Percentiles rank a stretch among this genome's conserved stretches.
These are phyloP conservation scores for Quercus variabilis DNA, from an alignment of 306 rosid species.

Conservation along the genomic window DNA sequence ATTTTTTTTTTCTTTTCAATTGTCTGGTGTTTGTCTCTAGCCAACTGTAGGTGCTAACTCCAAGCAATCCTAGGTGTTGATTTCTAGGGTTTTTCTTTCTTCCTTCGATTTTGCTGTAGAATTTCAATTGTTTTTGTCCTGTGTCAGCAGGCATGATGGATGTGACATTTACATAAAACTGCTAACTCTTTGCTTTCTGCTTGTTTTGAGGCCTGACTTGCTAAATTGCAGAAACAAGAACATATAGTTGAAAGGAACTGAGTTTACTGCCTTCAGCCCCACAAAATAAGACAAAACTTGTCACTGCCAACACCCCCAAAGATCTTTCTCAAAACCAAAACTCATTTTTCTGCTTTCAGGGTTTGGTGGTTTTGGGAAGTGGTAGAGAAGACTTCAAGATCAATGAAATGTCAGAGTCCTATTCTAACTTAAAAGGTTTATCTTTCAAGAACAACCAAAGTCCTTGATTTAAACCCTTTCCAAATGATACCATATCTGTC, in stretches of 20 bases:
- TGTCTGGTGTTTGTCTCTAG: too few relatives aligned
- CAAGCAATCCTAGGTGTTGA: too few relatives aligned
- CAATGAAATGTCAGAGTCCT: slow-evolving; percentile 6
- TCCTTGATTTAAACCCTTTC: slow-evolving; percentile 11
- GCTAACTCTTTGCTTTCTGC: background rate
- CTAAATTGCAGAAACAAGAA: background rate
- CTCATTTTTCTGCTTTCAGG: background rate
- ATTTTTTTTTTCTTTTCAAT: too few relatives aligned
- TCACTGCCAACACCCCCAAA: background rate
- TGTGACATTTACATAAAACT: background rate
- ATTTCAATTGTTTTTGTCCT: too few relatives aligned
- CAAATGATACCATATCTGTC: background rate
- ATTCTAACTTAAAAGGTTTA: background rate
- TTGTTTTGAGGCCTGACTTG: background rate
- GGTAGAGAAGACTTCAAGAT: background rate
- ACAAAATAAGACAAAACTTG: background rate
- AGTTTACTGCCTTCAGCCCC: background rate
- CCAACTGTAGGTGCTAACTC: too few relatives aligned
- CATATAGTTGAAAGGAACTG: background rate
- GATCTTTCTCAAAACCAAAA: background rate
- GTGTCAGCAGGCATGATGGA: background rate
- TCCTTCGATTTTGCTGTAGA: too few relatives aligned
- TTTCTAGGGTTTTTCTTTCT: too few relatives aligned
- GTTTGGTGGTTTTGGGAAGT: slow-evolving; percentile 9
- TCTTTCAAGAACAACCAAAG: slow-evolving; percentile 11